Evolutionary conservation across 2,329 filamentous ascomycete genomes (phyloP).

Genomic region (Stenocarpella maydis): DNA sequence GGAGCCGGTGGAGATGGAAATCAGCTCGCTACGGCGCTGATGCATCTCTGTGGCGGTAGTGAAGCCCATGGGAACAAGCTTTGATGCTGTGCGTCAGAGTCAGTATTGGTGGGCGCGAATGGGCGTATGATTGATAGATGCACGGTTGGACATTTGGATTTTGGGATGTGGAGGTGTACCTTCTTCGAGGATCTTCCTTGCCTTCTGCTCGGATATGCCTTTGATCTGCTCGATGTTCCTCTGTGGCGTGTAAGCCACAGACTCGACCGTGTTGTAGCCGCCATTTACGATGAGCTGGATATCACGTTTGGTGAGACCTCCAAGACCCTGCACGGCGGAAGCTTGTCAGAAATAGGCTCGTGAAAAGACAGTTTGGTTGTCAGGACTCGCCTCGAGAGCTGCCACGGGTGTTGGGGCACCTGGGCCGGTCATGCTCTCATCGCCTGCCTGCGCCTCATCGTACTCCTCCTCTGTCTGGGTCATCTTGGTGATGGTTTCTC

Average conservation of each 20-base stretch:
- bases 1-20: slow-evolving; percentile 96
- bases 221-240: slow-evolving; percentile 93
- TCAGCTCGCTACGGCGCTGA: slow-evolving; percentile 92
- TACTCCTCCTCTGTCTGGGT: slow-evolving; percentile 67
- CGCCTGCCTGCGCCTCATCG: slow-evolving; percentile 71
- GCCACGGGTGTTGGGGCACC: slow-evolving; percentile 92
- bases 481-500: slow-evolving; percentile 45
- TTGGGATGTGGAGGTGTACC: slow-evolving; percentile 60
- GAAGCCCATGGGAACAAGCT: slow-evolving; percentile 98
- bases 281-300: slow-evolving; percentile 92
- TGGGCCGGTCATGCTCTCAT: slow-evolving; percentile 81
- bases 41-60: slow-evolving; percentile 99
- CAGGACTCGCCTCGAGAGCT: slow-evolving; percentile 77
- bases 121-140: slow-evolving; percentile 5
- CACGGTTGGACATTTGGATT: background rate
- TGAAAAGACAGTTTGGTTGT: background rate
- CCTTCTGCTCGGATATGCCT: slow-evolving; percentile 97
- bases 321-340: slow-evolving; percentile 72
- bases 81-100: slow-evolving; percentile 70
- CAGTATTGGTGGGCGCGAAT: background rate
- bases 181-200: slow-evolving; percentile 87
- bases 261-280: slow-evolving; percentile 94
- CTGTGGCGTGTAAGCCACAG: slow-evolving; percentile 89
- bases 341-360: background rate
- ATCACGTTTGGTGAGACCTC: slow-evolving; percentile 91